Evolutionary conservation across 2,329 filamentous ascomycete species (phyloP).

Genomic region (Hymenoscyphus albidus): DNA sequence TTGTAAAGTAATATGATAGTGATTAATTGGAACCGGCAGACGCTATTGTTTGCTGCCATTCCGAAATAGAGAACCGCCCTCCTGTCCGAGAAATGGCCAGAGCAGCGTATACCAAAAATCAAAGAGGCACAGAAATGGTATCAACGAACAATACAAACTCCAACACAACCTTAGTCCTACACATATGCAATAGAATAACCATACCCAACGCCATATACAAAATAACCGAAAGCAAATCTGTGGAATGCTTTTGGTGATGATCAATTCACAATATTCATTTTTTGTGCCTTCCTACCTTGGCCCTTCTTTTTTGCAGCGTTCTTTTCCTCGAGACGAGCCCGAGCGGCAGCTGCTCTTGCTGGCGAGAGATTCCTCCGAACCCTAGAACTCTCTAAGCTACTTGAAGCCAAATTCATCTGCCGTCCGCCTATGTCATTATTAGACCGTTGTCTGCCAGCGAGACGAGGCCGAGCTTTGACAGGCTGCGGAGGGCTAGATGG

Average conservation of each 20-base stretch:
- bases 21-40: not conserved
- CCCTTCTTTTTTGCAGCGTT: slow-evolving; percentile 30
- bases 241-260: not conserved
- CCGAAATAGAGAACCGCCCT: not conserved
- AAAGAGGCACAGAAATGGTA: slow-evolving; percentile 11
- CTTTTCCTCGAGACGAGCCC: slow-evolving; percentile 34
- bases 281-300: slow-evolving; percentile 10
- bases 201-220: not conserved
- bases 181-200: not conserved
- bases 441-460: slow-evolving; percentile 18
- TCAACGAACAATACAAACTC: slow-evolving; percentile 9
- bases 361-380: slow-evolving; percentile 28
- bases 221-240: no score
- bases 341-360: slow-evolving; percentile 35
- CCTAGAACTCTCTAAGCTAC: slow-evolving; percentile 23
- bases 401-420: slow-evolving; percentile 18
- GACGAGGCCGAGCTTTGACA: slow-evolving; percentile 20
- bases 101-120: not conserved
- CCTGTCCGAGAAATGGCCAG: not conserved
- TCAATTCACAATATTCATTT: slow-evolving; percentile 23
- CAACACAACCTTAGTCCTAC: not conserved
- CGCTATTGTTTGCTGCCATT: not conserved
- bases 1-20: not conserved
- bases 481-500: slow-evolving; percentile 31
- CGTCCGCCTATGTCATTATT: slow-evolving; percentile 15